A percentile compares a stretch with the other conserved stretches of the same genome.
Evolutionary conservation across 768 basidiomycete species (phyloP).

Genomic region (Hysterangium stoloniferum): DNA sequence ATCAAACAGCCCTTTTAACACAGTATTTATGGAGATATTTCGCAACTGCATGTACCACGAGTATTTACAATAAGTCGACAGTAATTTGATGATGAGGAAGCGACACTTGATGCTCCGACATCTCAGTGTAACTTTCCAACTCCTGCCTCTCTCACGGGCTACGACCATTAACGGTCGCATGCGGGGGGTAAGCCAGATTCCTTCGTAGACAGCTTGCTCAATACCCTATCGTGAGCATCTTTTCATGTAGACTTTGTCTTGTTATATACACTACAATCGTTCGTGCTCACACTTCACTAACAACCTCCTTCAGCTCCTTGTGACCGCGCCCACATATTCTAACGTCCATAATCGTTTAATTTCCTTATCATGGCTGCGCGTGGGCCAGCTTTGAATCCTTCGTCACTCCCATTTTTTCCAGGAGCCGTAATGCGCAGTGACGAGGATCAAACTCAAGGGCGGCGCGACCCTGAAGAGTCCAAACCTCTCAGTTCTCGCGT

Average conservation of each 20-base stretch:
- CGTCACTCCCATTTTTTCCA: conserved; percentile 82
- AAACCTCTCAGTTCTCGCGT: conserved; percentile 17
- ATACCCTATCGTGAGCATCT: conserved; percentile 3
- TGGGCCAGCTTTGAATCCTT: conserved; percentile 71
- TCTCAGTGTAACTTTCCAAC: neutral
- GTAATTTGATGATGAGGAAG: conserved; percentile 4
- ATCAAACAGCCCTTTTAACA: too few relatives aligned
- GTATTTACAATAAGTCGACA: too few relatives aligned
- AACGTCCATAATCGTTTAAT: conserved; percentile 15
- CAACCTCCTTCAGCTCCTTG: conserved; percentile 9
- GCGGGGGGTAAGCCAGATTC: conserved; percentile 2
- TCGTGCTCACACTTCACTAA: conserved; percentile 5
- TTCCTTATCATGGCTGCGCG: conserved; percentile 50
- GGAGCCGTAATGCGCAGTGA: conserved; percentile 51
- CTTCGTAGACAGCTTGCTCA: neutral
- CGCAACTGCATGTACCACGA: too few relatives aligned
- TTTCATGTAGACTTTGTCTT: neutral
- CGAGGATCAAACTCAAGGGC: conserved; percentile 32
- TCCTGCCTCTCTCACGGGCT: neutral
- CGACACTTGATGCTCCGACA: conserved; percentile 1
- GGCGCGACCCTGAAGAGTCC: neutral
- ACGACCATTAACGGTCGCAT: conserved; percentile 12
- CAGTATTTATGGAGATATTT: too few relatives aligned
- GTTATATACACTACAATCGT: neutral
- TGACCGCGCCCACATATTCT: conserved; percentile 4